Conservation (phyloP, 2,329 filamentous ascomycete species). For the Curvularia lunata region DNA sequence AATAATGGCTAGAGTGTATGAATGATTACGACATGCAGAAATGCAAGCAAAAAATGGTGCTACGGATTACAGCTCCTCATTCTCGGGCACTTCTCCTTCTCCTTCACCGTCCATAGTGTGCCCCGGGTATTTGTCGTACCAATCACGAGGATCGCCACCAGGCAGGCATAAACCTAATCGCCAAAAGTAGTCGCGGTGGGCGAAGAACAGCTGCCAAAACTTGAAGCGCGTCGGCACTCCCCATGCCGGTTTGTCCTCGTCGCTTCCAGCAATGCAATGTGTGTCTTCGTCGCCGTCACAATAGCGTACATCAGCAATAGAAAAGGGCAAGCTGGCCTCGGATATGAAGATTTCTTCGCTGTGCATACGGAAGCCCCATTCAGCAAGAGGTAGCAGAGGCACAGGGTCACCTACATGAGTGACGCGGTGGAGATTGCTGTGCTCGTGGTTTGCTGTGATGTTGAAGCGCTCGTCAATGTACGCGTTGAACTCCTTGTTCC, state of each 20-base stretch:
- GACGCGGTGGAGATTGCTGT: constrained; percentile 70
- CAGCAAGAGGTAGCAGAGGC: constrained; percentile 79
- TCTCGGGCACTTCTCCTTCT: constrained; percentile 23
- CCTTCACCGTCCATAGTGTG: constrained; percentile 22
- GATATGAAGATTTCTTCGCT: constrained; percentile 86
- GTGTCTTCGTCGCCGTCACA: constrained; percentile 76
- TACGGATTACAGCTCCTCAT: constrained; percentile 25
- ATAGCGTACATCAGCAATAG: constrained; percentile 68
- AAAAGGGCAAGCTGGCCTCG: constrained; percentile 72
- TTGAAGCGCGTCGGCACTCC: constrained; percentile 65
- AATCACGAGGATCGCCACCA: constrained; percentile 73
- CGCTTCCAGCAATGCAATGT: constrained; percentile 70
- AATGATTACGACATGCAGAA: constrained; percentile 3
- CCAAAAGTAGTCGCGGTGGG: constrained; percentile 97
- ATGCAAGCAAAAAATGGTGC: background rate
- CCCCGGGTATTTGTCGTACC: constrained; percentile 59
- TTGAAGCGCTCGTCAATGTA: constrained; percentile 63
- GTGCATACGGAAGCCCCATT: constrained; percentile 89
- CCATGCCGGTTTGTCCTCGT: constrained; percentile 36
- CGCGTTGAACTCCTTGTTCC: constrained; percentile 59
- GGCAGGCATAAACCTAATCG: constrained; percentile 87
- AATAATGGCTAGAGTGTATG: constrained; percentile 1
- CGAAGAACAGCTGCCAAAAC: constrained; percentile 92
- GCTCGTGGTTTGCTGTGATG: constrained; percentile 26
- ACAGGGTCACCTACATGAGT: constrained; percentile 90